Base-by-base conservation (phyloP, 2,329 filamentous ascomycete species). In the Calonectria leucothoes region DNA sequence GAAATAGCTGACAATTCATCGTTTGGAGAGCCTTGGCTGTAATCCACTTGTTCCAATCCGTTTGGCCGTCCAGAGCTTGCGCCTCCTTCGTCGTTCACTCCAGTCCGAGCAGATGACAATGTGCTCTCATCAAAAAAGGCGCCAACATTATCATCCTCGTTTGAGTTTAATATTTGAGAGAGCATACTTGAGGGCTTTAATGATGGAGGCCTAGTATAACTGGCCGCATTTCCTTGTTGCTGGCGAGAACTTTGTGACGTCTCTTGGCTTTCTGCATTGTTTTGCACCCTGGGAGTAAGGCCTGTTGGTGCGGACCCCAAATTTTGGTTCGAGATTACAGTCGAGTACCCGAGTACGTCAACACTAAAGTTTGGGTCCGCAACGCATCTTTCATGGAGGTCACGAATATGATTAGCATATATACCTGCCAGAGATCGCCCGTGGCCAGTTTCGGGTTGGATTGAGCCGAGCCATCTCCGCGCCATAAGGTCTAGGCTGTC, bases 1-100 rank as follows among this genome's bases (percentile, higher is more conserved):
- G 70, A 72, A 8, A 72, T 69, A 15, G 65, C 66, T 6, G 70
- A 69, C 3, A 72, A 49, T 2, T 72, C 70, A 39, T 69, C 70
- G 5, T 71, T 66, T 20, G 63, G 69, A 33, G 69, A 66, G 15
- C 63, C 69, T 20, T 71, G 52, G 51, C 42, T 66, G 25, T 70
- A 66, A 0, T 42, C 39, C 20, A 51, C 61, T n/a, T 14, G 12
- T 1, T 35, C 31, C 33, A 61, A 23, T 27, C 39, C 29, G 5
- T 66, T 25, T 3, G 39, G 6, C 14, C 27, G 42, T 12, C 12
- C 14, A 31, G 27, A 0, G 7, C 42, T 35, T 37, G 45, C 3
- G 8, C 15, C 15, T 17, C 39, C 20, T 7, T 55, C 57, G 20
- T 2, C 15, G 3, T 27, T 3, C 5, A 12, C 10, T 4, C 42